These are phyloP conservation scores for Peterozyma toletana DNA, from an alignment of 805 yeast species.

Conservation along the genomic window DNA sequence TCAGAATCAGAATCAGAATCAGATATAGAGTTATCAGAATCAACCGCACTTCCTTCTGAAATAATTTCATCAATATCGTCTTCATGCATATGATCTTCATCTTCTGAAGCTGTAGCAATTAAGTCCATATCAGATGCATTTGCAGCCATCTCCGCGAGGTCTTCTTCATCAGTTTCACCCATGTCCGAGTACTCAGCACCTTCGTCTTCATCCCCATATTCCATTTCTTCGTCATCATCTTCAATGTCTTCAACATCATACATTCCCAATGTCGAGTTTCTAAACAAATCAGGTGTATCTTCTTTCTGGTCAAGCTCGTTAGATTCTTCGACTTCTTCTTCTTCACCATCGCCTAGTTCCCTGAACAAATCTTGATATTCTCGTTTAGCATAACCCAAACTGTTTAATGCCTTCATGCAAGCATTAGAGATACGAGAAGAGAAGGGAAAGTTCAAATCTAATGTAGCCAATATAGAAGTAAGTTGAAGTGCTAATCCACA, in stretches of 20 bases:
- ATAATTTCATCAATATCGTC: constrained; percentile 13
- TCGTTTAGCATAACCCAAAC: constrained; percentile 48
- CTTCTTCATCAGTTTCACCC: constrained; percentile 22
- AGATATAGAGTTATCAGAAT: neutral
- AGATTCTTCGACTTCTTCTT: constrained; percentile 49
- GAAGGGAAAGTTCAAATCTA: constrained; percentile 71
- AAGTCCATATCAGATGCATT: constrained; percentile 8
- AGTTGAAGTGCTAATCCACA: constrained; percentile 52
- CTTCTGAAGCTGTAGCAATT: constrained; percentile 14
- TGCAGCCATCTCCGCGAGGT: constrained; percentile 20
- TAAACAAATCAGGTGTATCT: constrained; percentile 75
- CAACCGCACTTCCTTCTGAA: constrained; percentile 7
- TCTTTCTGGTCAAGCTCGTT: constrained; percentile 52
- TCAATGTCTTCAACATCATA: constrained; percentile 75
- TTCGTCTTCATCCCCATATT: constrained; percentile 10
- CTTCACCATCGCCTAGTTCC: constrained; percentile 38
- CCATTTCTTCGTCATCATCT: constrained; percentile 41
- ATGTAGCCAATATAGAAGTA: constrained; percentile 49
- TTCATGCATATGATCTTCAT: constrained; percentile 8
- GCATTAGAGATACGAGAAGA: constrained; percentile 52
- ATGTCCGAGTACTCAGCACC: constrained; percentile 22
- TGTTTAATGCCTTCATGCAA: constrained; percentile 51
- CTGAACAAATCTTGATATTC: constrained; percentile 53
- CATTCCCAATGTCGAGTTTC: constrained; percentile 91
- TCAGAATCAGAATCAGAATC: constrained; percentile 14